Percentiles rank a stretch among this genome's conserved stretches.
These are phyloP conservation scores for Sugiyamaella xylanicola DNA, from an alignment of 1,139 yeast species.

Conservation along the genomic window DNA sequence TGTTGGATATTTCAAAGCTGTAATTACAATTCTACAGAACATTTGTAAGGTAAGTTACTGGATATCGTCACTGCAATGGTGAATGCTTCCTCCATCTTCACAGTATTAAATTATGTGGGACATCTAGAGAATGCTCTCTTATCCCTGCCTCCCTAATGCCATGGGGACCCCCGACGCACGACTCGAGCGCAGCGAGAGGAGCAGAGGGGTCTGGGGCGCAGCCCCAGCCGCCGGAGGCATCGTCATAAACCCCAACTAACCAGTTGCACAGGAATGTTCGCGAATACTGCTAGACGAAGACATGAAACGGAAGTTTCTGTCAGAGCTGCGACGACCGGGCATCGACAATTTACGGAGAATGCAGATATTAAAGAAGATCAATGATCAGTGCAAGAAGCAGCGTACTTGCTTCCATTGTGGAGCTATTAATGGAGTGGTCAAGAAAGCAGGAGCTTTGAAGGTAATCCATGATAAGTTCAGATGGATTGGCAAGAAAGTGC, in stretches of 20 bases:
- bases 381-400: constrained; percentile 95
- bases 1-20: constrained; percentile 93
- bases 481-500: constrained; percentile 89
- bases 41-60: constrained; percentile 63
- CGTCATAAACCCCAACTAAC: constrained; percentile 6
- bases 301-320: constrained; percentile 65
- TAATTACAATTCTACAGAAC: constrained; percentile 83
- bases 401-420: constrained; percentile 87
- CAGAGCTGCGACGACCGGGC: constrained; percentile 82
- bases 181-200: background rate
- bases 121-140: too few relatives aligned
- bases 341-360: constrained; percentile 89
- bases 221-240: background rate
- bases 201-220: background rate
- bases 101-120: too few relatives aligned
- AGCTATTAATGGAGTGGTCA: constrained; percentile 92
- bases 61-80: too few relatives aligned
- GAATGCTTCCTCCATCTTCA: too few relatives aligned
- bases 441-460: constrained; percentile 94
- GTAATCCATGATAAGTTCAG: constrained; percentile 95
- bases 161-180: too few relatives aligned
- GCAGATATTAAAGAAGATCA: constrained; percentile 77
- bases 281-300: constrained; percentile 73
- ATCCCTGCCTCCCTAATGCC: too few relatives aligned
- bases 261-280: constrained; percentile 62